phyloP scores from a whole-genome alignment of 2,329 filamentous ascomycete species.

The Fusarium pilosicola region DNA sequence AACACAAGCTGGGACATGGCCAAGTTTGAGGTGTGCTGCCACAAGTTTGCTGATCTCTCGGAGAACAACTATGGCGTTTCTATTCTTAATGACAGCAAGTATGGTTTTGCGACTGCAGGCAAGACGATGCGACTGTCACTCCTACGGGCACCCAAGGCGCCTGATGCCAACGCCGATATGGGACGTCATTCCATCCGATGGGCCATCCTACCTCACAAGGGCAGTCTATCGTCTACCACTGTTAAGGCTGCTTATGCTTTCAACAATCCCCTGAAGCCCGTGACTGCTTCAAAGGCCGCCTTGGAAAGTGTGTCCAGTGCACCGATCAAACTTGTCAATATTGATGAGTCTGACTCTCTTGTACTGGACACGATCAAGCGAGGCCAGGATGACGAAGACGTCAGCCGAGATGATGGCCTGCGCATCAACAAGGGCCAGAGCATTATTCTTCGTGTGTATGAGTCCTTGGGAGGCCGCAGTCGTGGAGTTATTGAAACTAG shows the following conservation, averaged over 20 bases:
- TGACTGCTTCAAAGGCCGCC: constrained; percentile 44
- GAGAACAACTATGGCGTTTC: constrained; percentile 91
- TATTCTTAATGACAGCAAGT: constrained; percentile 94
- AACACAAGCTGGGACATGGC: constrained; percentile 98
- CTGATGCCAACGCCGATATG: constrained; percentile 95
- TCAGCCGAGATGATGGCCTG: constrained; percentile 69
- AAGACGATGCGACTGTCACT: constrained; percentile 90
- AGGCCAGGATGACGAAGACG: constrained; percentile 86
- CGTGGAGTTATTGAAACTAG: constrained; percentile 75
- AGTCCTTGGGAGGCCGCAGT: constrained; percentile 84
- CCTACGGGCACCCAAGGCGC: constrained; percentile 88
- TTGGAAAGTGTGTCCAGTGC: constrained; percentile 44
- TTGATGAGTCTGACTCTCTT: constrained; percentile 65
- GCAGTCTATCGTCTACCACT: constrained; percentile 75
- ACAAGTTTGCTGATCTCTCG: constrained; percentile 92
- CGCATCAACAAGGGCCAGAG: constrained; percentile 76
- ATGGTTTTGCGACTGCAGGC: constrained; percentile 90
- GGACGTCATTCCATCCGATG: constrained; percentile 87
- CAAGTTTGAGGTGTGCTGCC: constrained; percentile 96
- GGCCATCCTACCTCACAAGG: constrained; percentile 87
- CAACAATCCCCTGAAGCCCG: constrained; percentile 76
- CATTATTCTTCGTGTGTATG: constrained; percentile 86
- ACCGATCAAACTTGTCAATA: constrained; percentile 75
- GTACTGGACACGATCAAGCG: constrained; percentile 92
- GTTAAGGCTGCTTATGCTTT: constrained; percentile 89